Evolutionary conservation across 2,329 filamentous ascomycete genomes (phyloP).

Genomic region (Paracoccidioides lutzii): DNA sequence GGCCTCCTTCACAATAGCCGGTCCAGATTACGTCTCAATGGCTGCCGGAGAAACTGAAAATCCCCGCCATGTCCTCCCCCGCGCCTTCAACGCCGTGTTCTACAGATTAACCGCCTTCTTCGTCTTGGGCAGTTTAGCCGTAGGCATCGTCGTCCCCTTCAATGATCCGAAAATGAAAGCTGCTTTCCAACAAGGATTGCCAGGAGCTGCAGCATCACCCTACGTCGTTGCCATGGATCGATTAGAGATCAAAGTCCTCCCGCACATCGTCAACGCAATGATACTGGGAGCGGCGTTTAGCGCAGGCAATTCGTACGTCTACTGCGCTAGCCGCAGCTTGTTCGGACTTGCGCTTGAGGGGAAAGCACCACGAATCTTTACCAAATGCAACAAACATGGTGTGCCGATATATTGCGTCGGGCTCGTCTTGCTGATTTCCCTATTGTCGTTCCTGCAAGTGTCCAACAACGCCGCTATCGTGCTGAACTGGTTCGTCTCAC

Average conservation of each 20-base stretch:
- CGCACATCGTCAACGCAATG: constrained; percentile 61
- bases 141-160: constrained; percentile 60
- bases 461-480: constrained; percentile 53
- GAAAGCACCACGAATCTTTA: constrained; percentile 55
- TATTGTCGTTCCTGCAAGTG: constrained; percentile 63
- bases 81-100: constrained; percentile 66
- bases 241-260: constrained; percentile 49
- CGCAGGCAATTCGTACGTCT: constrained; percentile 56
- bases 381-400: constrained; percentile 48
- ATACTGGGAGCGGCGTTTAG: constrained; percentile 56
- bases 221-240: constrained; percentile 58
- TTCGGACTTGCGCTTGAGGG: constrained; percentile 57
- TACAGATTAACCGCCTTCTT: constrained; percentile 67
- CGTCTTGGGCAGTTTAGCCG: constrained; percentile 57
- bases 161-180: constrained; percentile 49
- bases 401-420: constrained; percentile 63
- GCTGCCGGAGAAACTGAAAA: constrained; percentile 59
- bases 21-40: constrained; percentile 53
- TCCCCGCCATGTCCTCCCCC: constrained; percentile 55
- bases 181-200: constrained; percentile 46
- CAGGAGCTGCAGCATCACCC: constrained; percentile 58
- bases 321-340: constrained; percentile 55
- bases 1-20: constrained; percentile 55
- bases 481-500: constrained; percentile 41
- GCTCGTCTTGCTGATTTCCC: constrained; percentile 52